phyloP scores from a whole-genome alignment of 768 basidiomycete species.

The Tulasnella sp. region DNA sequence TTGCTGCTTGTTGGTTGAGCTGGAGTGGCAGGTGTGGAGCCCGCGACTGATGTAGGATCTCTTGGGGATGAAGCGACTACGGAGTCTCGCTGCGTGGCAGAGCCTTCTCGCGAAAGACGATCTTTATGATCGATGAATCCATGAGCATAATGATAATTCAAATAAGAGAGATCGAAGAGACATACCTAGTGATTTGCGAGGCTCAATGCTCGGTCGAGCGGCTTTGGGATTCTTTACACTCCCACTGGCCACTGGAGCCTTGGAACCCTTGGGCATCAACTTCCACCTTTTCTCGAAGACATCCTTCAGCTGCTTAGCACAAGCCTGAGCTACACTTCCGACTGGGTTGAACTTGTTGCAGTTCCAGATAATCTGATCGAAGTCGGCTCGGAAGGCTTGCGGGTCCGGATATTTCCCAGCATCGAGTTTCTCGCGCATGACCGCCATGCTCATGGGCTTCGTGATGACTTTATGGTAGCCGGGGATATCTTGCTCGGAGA shows the following conservation, averaged over 20 bases:
- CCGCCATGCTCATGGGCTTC: constrained; percentile 31
- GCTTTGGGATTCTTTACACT: constrained; percentile 18
- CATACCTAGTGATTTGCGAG: background rate
- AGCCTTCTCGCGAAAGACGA: background rate
- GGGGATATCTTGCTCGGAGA: constrained; percentile 28
- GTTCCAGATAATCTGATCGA: constrained; percentile 31
- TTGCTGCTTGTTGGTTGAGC: background rate
- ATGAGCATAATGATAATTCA: background rate
- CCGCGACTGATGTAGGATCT: constrained; percentile 14
- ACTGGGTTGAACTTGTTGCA: constrained; percentile 34
- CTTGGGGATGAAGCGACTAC: constrained; percentile 19
- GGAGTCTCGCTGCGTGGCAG: constrained; percentile 8
- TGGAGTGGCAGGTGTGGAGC: background rate
- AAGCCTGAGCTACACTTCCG: constrained; percentile 26
- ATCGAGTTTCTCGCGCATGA: constrained; percentile 27
- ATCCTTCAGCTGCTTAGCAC: constrained; percentile 26
- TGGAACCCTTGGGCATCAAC: constrained; percentile 20
- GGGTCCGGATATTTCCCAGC: constrained; percentile 27
- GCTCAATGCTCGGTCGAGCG: background rate
- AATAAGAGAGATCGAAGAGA: background rate
- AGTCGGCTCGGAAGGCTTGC: constrained; percentile 27
- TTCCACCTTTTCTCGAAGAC: constrained; percentile 32
- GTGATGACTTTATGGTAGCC: constrained; percentile 30
- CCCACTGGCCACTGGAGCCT: constrained; percentile 16
- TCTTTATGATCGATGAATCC: background rate